Evolutionary conservation across 495 filamentous ascomycete genomes (phyloP), one percentile per base, ranked within the genome.

Genomic region (Neurospora pannonica): DNA sequence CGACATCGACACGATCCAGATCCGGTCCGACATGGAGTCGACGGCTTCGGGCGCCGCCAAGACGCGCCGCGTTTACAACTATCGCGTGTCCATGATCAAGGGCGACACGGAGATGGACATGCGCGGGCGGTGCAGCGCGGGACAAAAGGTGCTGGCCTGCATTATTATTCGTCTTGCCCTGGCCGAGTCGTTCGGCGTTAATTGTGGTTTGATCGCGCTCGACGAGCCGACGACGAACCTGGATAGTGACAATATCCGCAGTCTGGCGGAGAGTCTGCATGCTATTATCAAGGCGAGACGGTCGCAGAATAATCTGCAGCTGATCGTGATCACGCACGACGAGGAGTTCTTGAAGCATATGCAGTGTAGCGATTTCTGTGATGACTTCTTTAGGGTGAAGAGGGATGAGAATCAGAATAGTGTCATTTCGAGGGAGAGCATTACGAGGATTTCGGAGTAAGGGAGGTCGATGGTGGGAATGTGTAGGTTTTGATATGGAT

Each of bases 151-250:
- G 36, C 88, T 99, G 31, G 96, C 96, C 15, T 92, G 92, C 84
- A 99, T 99, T 85, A 97, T 99, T 84, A 98, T 99, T 81, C 94
- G 96, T 5, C 88, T 99, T 39, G 97, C 96, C 21, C 88, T 99
- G 60, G 96, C 96, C 28, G 97, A 99, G 81, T 97, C 94, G 76
- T 99, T 99, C 79, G 97, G 97, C 73, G 88, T 93, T 77, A 97
- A 97, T 77, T 99, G 96, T 80, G 96, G 96, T 70, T 86, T 99
- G 67, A 98, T 99, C 81, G 95, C 96, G 62, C 92, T 99, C 7
- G 96, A 99, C 81, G 96, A 99, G 82, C 96, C 96, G 13, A 99
- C 96, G 1, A 99, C 96, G 38, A 99, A 99, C 79, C 90, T 99
- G 71, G 96, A 99, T 77, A 87, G 89, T 62, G 95, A 98, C 79